Base-by-base conservation (phyloP, 2,329 filamentous ascomycete species). In the Pseudopyrenochaeta lycopersici region DNA sequence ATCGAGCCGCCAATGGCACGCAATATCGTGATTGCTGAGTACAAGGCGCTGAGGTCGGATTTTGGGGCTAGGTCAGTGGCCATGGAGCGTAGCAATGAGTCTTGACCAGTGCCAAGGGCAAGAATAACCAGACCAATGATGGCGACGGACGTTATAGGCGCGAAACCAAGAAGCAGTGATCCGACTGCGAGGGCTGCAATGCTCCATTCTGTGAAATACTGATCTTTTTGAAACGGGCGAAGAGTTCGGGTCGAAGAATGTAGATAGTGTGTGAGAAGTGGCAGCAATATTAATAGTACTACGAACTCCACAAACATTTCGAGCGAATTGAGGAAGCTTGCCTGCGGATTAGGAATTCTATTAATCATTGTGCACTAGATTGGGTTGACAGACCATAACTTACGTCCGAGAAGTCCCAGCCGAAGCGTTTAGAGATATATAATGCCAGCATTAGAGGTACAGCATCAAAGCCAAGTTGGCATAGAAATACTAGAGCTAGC, bases 11-110 rank as follows among this genome's bases (percentile, higher is more conserved):
- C 63, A 32, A 63, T 60, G 7, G 58, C 58, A 1, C 63, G 45
- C 7, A 63, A 17, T 56, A 66, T 63, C 2, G 63, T 66, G 7
- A 66, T 62, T 1, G 60, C 63, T 2, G 63, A 66, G 38, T 66
- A 66, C 10, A 59, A 21, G 2, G 52, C 56, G 42, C 60, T 63
- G 5, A 62, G 31, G 1, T 58, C 58, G 17, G 38, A 46, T 1
- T 40, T 31, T n/a, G 30, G 32, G 5, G 61, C 63, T 48, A 66
- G 47, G n/a, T 66, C 58, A 0, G 63, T 66, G 2, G 58, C 53
- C 46, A 66, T 54, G 0, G 63, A 66, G 18, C 63, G 56, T 2
- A 61, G 58, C 14, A 62, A 12, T 0, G 60, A 62, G 30, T 66
- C 63, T 40, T 66, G 63, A 6, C 60, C 63, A 4, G 57, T 55